Evolutionary conservation across 2,329 filamentous ascomycete species (phyloP).

Genomic region (Pezicula neosporulosa): DNA sequence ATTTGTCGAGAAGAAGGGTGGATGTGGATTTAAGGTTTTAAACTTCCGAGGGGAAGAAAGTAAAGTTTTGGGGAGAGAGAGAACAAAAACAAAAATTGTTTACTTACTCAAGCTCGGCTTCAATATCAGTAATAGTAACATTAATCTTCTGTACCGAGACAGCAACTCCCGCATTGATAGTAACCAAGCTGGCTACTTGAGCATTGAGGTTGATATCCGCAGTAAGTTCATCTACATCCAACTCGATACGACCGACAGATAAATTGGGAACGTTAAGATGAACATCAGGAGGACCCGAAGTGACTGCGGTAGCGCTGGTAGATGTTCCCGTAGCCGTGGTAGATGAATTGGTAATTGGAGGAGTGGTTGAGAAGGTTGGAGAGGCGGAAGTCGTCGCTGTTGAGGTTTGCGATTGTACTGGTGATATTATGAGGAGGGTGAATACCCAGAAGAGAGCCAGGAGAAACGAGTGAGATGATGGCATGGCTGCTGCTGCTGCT

Average conservation of each 20-base stretch:
- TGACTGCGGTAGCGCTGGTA: conserved; percentile 19
- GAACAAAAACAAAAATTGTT: too few relatives aligned
- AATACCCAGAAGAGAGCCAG: neutral
- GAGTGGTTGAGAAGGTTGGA: neutral
- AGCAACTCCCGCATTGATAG: conserved; percentile 45
- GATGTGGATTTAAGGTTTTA: too few relatives aligned
- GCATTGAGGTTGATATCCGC: conserved; percentile 59
- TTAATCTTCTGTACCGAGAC: conserved; percentile 48
- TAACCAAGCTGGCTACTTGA: conserved; percentile 54
- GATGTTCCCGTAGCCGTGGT: neutral
- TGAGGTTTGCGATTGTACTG: neutral
- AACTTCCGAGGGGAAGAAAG: too few relatives aligned
- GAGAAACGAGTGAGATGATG: too few relatives aligned
- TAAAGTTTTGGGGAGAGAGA: too few relatives aligned
- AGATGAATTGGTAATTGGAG: neutral
- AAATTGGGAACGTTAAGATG: conserved; percentile 54
- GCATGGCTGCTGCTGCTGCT: too few relatives aligned
- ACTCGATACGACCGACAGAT: conserved; percentile 55
- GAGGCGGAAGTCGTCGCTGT: neutral
- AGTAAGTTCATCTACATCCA: conserved; percentile 54
- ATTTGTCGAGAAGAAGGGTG: too few relatives aligned
- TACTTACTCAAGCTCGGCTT: conserved; percentile 47
- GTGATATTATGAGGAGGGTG: neutral
- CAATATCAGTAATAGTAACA: conserved; percentile 58
- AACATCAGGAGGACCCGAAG: conserved; percentile 48